Percentiles rank a stretch among this genome's conserved stretches.
Conservation (phyloP, 1,284 basidiomycete species). For the Papiliotrema laurentii region DNA sequence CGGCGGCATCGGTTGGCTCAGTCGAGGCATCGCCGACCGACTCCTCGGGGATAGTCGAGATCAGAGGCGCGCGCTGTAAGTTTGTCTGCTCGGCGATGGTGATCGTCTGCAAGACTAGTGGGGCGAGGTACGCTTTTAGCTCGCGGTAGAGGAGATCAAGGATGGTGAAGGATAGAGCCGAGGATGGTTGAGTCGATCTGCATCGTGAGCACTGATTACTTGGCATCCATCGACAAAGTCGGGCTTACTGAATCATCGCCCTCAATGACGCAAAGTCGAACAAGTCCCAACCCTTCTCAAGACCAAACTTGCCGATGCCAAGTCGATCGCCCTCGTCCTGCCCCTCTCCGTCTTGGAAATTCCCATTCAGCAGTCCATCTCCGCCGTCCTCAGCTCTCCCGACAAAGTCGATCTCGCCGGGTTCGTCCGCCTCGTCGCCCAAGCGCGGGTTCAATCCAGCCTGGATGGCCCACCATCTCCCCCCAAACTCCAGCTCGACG, state of each 20-base stretch:
- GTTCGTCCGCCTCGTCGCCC: background rate
- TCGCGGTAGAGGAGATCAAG: slow-evolving; percentile 7
- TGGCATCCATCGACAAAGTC: background rate
- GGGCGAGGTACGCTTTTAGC: slow-evolving; percentile 11
- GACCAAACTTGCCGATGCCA: too few species aligned
- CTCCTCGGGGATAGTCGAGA: background rate
- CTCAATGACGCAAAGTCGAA: slow-evolving; percentile 17
- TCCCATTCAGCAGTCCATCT: background rate
- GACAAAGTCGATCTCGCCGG: background rate
- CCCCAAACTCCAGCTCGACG: background rate
- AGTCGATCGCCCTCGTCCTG: too few species aligned
- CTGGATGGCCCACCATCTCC: background rate
- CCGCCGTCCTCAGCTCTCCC: too few species aligned
- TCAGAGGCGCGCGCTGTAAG: background rate
- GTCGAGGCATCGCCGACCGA: background rate
- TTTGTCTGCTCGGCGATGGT: slow-evolving; percentile 10
- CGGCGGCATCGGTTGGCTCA: background rate
- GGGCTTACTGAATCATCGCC: too few species aligned
- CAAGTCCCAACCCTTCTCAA: slow-evolving; percentile 9
- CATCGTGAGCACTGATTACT: background rate
- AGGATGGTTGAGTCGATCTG: background rate
- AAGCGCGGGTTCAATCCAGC: background rate
- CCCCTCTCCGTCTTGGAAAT: background rate
- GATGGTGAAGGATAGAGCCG: background rate
- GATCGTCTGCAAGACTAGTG: slow-evolving; percentile 11